Percentiles rank a stretch among this genome's conserved stretches.
Conservation (phyloP, 371 early-diverging fungal genomes). For the Haplosporangium sp. region DNA sequence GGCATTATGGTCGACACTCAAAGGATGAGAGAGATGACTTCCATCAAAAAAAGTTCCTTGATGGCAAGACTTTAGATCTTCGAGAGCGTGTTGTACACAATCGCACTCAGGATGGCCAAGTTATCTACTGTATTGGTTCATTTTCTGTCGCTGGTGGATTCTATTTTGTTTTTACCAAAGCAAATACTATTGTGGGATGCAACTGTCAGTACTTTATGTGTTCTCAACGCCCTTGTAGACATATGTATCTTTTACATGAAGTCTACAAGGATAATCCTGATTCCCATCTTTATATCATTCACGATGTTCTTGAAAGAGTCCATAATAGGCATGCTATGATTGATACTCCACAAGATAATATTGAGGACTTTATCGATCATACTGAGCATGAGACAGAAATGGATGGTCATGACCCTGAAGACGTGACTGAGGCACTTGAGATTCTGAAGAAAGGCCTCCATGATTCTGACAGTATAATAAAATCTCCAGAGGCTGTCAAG, state of each 20-base stretch:
- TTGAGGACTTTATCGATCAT: no score
- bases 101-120: not conserved
- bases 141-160: not conserved
- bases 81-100: not conserved
- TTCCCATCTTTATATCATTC: no score
- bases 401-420: no score
- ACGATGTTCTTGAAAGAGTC: no score
- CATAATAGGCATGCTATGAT: no score
- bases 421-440: no score
- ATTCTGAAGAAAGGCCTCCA: no score
- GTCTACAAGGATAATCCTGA: not conserved
- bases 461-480: no score
- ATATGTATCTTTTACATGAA: not conserved
- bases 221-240: not conserved
- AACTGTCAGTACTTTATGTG: not conserved
- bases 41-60: not conserved
- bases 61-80: not conserved
- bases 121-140: not conserved
- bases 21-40: not conserved
- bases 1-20: not conserved
- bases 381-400: no score
- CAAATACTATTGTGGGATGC: not conserved
- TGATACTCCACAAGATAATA: no score
- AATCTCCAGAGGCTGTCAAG: no score
- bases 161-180: not conserved